A percentile compares a stretch with the other conserved stretches of the same genome.
phyloP scores from a whole-genome alignment of 2,329 filamentous ascomycete genomes.

The Stagonosporopsis rhizophila region DNA sequence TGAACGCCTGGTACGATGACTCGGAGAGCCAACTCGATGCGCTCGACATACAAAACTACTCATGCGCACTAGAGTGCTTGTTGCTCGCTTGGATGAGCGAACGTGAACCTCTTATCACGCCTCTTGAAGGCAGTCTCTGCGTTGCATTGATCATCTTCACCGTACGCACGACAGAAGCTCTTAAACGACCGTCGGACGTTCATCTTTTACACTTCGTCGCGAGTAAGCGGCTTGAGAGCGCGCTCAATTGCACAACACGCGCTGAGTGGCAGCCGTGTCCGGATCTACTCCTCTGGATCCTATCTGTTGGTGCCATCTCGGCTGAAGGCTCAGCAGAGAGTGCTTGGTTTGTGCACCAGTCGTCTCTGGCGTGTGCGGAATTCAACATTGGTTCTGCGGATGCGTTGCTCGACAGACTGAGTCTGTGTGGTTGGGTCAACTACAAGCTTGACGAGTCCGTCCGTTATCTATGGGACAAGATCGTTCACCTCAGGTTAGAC shows the following conservation, averaged over 20 bases:
- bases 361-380: conserved; percentile 42
- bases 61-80: conserved; percentile 44
- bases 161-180: conserved; percentile 44
- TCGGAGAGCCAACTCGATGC: conserved; percentile 42
- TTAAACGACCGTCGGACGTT: conserved; percentile 33
- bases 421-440: conserved; percentile 47
- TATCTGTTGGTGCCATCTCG: conserved; percentile 46
- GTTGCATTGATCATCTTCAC: conserved; percentile 48
- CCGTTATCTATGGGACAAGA: conserved; percentile 38
- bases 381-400: conserved; percentile 39
- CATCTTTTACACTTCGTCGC: conserved; percentile 43
- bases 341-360: conserved; percentile 44
- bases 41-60: conserved; percentile 47
- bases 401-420: conserved; percentile 38
- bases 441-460: conserved; percentile 47
- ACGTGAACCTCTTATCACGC: conserved; percentile 32
- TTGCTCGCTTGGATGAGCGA: conserved; percentile 43
- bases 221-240: conserved; percentile 44
- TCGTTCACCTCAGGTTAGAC: conserved; percentile 47
- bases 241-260: conserved; percentile 43
- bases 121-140: conserved; percentile 47
- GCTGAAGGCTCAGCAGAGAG: conserved; percentile 41
- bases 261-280: conserved; percentile 42
- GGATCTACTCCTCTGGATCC: conserved; percentile 48
- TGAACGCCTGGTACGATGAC: conserved; percentile 45